phyloP scores from a whole-genome alignment of 495 filamentous ascomycete species.

The Aspergillus sclerotioniger region DNA sequence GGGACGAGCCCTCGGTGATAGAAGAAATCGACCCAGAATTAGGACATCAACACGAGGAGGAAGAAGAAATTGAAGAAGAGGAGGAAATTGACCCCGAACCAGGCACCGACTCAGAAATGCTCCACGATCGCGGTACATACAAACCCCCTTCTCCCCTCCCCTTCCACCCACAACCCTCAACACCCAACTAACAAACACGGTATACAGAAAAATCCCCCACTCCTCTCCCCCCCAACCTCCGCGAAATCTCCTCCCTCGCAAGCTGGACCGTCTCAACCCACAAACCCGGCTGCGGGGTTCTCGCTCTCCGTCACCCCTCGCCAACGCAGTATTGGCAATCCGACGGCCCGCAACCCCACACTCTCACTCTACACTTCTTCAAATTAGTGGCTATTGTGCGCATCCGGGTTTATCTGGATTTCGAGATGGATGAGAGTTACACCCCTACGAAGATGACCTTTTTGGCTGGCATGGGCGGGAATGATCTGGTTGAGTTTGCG shows the following conservation, averaged over 20 bases:
- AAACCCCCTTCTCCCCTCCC: neutral
- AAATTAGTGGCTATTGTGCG: slow-evolving; percentile 82
- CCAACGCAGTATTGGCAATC: slow-evolving; percentile 90
- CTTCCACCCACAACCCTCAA: neutral
- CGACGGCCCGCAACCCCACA: slow-evolving; percentile 92
- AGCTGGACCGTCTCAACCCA: slow-evolving; percentile 88
- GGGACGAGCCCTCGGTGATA: neutral
- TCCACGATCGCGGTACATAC: slow-evolving; percentile 39
- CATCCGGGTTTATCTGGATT: slow-evolving; percentile 87
- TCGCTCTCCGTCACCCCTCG: slow-evolving; percentile 78
- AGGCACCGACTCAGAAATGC: slow-evolving; percentile 39
- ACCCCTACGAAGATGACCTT: slow-evolving; percentile 93
- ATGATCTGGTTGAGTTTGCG: slow-evolving; percentile 81
- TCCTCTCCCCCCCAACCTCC: slow-evolving; percentile 53
- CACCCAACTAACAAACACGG: no score
- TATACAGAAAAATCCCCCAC: slow-evolving; percentile 32
- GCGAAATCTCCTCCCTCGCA: slow-evolving; percentile 92
- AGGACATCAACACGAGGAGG: slow-evolving; percentile 41
- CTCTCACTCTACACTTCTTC: slow-evolving; percentile 92
- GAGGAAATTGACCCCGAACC: slow-evolving; percentile 44
- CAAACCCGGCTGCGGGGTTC: slow-evolving; percentile 88
- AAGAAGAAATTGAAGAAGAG: slow-evolving; percentile 41
- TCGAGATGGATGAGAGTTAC: slow-evolving; percentile 88
- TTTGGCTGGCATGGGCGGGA: slow-evolving; percentile 78
- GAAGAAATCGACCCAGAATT: slow-evolving; percentile 31